Base-by-base conservation (phyloP, 2,329 filamentous ascomycete genomes). In the Phialophora tarda region DNA sequence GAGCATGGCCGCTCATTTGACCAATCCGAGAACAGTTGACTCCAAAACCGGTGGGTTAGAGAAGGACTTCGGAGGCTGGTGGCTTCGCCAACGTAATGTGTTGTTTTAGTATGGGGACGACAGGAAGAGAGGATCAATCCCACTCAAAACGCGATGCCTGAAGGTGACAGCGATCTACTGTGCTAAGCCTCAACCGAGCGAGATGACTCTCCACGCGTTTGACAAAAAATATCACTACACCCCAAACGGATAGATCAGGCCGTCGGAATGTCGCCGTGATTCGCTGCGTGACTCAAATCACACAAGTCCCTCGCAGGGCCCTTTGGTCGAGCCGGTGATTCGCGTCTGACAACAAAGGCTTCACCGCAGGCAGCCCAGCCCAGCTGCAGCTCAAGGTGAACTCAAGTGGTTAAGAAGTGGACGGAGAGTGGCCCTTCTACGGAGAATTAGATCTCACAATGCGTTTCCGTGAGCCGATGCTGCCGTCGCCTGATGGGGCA, bases 1-100 rank as follows among this genome's bases (percentile, higher is more conserved):
- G 44, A 61, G 57, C 66, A 65, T 68, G 59, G 48, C 59, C 64
- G 41, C 50, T 34, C 59, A 51, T 60, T 41, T 51, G 59, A 51
- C 44, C 59, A 57, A 51, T 62, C 38, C 59, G 47, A 44, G 3
- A 23, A 11, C 14, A 17, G 34, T 24, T 5, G 23, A 24, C 23
- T 34, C 30, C 50, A 24, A 48, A 55, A 62, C 47, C 59, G 44
- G 59, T 61, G 48, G 21, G 30, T 38, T 61, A 53, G 30, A 61
- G 12, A 32, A 51, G 30, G 48, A 51, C 26, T 61, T 61, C 59
- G 59, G 48, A 41, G 28, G 26, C 34, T 26, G 59, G 30, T 38
- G 48, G 47, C 59, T 61, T 61, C 59, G 30, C 38, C 59, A 53
- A 28, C 23, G 59, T 61, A 53, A 38, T 53, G 47, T 26, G 28